Conservation (phyloP, 1,284 basidiomycete species). For the Porodaedalea pini region DNA sequence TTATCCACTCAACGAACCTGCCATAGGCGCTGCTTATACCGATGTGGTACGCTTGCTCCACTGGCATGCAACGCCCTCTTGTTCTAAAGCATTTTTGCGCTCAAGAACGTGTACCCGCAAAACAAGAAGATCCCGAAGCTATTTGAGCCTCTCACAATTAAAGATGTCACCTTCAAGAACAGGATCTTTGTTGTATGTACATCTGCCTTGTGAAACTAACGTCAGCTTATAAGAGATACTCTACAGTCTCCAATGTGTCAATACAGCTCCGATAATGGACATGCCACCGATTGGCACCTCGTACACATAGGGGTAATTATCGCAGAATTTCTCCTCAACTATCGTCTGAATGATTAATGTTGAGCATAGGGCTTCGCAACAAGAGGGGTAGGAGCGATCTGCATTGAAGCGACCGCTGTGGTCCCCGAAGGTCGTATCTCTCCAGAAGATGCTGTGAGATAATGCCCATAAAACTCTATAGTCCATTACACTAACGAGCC, state of each 20-base stretch:
- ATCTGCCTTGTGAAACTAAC: neutral
- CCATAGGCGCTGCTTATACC: conserved; percentile 49
- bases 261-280: conserved; percentile 70
- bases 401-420: conserved; percentile 68
- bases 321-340: conserved; percentile 1
- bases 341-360: neutral
- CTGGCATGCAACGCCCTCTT: neutral
- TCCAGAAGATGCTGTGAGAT: conserved; percentile 54
- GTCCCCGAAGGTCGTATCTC: conserved; percentile 76
- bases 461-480: neutral
- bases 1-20: conserved; percentile 60
- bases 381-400: conserved; percentile 60
- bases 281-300: conserved; percentile 76
- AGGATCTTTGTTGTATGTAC: conserved; percentile 55
- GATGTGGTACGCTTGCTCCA: conserved; percentile 28
- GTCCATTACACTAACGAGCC: neutral
- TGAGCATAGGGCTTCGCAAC: conserved; percentile 51
- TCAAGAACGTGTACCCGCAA: conserved; percentile 40
- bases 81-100: neutral
- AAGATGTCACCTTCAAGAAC: conserved; percentile 68
- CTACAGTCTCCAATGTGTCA: conserved; percentile 73
- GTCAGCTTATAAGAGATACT: neutral
- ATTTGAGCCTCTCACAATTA: conserved; percentile 66
- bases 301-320: conserved; percentile 62
- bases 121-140: conserved; percentile 51